These are phyloP conservation scores for Heimioporus sp. DNA, from an alignment of 768 basidiomycete genomes.

Conservation along the genomic window DNA sequence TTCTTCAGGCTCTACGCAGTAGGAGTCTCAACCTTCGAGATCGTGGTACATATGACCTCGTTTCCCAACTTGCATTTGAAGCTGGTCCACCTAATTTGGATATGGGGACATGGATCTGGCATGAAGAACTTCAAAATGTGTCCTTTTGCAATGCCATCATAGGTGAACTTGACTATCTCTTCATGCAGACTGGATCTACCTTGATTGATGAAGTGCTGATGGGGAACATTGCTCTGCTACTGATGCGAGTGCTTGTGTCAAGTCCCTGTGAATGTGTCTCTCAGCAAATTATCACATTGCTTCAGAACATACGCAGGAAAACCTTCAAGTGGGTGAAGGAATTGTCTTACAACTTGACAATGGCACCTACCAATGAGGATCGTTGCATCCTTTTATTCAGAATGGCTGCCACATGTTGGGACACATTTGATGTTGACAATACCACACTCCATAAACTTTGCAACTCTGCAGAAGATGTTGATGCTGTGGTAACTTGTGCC, in stretches of 20 bases:
- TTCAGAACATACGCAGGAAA: conserved; percentile 32
- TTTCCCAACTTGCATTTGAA: conserved; percentile 42
- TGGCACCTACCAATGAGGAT: no score
- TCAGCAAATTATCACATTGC: conserved; percentile 14
- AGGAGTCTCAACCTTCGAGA: conserved; percentile 34
- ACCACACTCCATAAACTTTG: no score
- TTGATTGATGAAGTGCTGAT: conserved; percentile 35
- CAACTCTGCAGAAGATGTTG: no score
- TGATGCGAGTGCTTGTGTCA: conserved; percentile 32
- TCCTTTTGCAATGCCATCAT: no score
- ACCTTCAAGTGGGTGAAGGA: no score
- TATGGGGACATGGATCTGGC: conserved; percentile 13
- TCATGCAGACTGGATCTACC: conserved; percentile 33
- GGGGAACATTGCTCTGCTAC: conserved; percentile 29
- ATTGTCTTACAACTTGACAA: no score
- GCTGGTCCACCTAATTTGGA: conserved; percentile 27
- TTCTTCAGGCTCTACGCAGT: conserved; percentile 38
- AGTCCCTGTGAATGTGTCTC: conserved; percentile 8
- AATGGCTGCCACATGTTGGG: no score
- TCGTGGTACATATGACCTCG: conserved; percentile 37
- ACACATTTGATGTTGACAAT: no score
- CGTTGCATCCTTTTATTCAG: no score
- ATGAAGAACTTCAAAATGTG: no score
- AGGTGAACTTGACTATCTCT: conserved; percentile 30
- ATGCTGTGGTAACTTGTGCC: no score